Conservation (phyloP, 1,284 basidiomycete genomes). For the Cutaneotrichosporon curvatum region DNA sequence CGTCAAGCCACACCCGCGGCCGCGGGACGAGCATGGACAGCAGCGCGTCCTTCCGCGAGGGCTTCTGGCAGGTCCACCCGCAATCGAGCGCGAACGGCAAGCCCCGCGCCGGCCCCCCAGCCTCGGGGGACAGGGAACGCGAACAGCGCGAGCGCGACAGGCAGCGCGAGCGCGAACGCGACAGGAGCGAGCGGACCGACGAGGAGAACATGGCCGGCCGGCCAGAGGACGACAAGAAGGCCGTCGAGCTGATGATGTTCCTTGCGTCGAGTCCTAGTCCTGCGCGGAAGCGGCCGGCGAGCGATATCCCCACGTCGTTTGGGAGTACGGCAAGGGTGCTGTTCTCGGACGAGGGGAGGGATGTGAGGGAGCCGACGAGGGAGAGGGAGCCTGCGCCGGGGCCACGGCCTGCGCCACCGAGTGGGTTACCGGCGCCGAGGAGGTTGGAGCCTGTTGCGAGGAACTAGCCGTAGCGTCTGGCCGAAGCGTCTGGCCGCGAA, state of each 20-base stretch:
- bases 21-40: constrained; percentile 16
- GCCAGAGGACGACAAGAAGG: constrained; percentile 38
- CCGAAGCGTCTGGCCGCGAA: no score
- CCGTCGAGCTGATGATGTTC: constrained; percentile 46
- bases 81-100: neutral
- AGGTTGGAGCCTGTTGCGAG: neutral
- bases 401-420: constrained; percentile 3
- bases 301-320: constrained; percentile 10
- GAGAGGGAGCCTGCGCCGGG: constrained; percentile 5
- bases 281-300: constrained; percentile 12
- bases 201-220: constrained; percentile 4
- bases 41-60: constrained; percentile 9
- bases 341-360: constrained; percentile 26
- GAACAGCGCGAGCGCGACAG: constrained; percentile 6
- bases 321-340: constrained; percentile 33
- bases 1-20: constrained; percentile 7
- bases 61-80: constrained; percentile 10
- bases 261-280: constrained; percentile 42
- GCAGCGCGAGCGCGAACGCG: constrained; percentile 10
- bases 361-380: neutral
- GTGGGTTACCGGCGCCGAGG: constrained; percentile 1
- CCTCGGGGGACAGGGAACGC: constrained; percentile 1
- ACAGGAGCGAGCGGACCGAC: constrained; percentile 5
- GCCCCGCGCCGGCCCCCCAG: neutral
- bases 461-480: neutral